These are phyloP conservation scores for Citrus hindsii DNA, from an alignment of 345 rosid genomes.

Conservation along the genomic window DNA sequence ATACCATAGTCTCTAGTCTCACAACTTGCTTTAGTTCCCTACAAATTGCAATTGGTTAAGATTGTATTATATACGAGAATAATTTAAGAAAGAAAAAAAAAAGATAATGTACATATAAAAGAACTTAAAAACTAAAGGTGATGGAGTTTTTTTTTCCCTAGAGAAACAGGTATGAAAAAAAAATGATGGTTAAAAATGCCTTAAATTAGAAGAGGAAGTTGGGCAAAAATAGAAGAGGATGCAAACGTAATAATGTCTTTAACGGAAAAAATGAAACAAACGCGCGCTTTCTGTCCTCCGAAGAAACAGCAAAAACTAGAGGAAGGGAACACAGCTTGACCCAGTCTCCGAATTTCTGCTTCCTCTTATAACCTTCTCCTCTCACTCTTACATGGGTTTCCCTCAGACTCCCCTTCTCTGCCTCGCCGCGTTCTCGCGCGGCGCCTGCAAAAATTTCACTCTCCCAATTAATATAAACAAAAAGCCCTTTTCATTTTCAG, in stretches of 20 bases:
- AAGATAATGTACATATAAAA: too few relatives aligned
- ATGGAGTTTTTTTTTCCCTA: too few relatives aligned
- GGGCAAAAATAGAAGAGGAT: not conserved
- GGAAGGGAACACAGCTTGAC: conserved; percentile 37
- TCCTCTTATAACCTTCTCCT: conserved; percentile 21
- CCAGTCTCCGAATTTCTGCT: conserved; percentile 17
- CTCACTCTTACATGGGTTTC: conserved; percentile 23
- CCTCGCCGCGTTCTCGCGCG: conserved; percentile 31
- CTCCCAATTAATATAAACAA: too few relatives aligned
- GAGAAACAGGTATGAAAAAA: not conserved
- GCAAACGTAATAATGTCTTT: not conserved
- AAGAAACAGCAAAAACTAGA: conserved; percentile 38
- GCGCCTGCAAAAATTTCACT: conserved; percentile 2
- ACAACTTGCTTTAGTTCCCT: too few relatives aligned
- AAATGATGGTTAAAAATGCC: not conserved
- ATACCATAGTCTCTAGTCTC: too few relatives aligned
- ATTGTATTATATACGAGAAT: too few relatives aligned
- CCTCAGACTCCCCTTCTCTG: conserved; percentile 22
- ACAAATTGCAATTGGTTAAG: too few relatives aligned
- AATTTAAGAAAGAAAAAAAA: too few relatives aligned
- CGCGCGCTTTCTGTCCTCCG: conserved; percentile 20
- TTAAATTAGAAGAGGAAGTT: not conserved
- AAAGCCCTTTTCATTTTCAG: too few relatives aligned
- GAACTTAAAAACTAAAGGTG: not conserved
- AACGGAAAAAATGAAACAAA: not conserved